These are phyloP conservation scores for Pelagomonas calceolata DNA, from an alignment of 108 stramenopile species.

Conservation along the genomic window DNA sequence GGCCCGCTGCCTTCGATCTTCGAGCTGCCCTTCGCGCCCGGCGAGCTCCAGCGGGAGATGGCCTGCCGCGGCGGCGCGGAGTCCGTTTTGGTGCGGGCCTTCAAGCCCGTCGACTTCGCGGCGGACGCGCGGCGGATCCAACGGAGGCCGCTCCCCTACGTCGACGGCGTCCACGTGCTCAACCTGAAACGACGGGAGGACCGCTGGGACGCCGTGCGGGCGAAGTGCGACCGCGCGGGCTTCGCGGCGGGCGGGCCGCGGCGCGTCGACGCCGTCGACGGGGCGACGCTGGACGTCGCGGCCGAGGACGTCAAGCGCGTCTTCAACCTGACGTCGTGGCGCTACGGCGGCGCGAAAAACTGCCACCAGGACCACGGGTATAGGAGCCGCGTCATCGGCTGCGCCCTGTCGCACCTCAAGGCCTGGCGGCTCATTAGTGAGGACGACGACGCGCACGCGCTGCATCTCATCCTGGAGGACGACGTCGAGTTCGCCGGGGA, in stretches of 20 bases:
- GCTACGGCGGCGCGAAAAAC: background rate
- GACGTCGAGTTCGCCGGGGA: background rate
- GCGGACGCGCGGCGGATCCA: background rate
- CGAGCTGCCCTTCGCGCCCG: background rate
- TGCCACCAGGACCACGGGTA: background rate
- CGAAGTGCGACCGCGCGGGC: background rate
- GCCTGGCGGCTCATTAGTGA: background rate
- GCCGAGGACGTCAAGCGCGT: background rate
- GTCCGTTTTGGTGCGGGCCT: background rate
- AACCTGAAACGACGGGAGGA: background rate
- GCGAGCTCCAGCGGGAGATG: background rate
- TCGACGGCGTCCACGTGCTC: background rate
- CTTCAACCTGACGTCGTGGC: background rate
- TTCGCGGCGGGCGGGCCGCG: background rate
- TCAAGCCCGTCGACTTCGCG: background rate
- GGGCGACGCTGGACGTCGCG: background rate
- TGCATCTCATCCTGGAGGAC: background rate
- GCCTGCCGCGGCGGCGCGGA: background rate
- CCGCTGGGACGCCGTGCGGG: background rate
- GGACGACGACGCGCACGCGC: background rate
- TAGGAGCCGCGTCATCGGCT: background rate
- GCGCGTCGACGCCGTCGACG: background rate
- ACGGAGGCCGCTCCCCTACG: too few relatives aligned
- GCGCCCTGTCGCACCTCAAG: background rate
- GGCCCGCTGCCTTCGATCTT: background rate